Evolutionary conservation across 805 yeast species (phyloP).

Genomic region (Maudiozyma serrabonitensis): DNA sequence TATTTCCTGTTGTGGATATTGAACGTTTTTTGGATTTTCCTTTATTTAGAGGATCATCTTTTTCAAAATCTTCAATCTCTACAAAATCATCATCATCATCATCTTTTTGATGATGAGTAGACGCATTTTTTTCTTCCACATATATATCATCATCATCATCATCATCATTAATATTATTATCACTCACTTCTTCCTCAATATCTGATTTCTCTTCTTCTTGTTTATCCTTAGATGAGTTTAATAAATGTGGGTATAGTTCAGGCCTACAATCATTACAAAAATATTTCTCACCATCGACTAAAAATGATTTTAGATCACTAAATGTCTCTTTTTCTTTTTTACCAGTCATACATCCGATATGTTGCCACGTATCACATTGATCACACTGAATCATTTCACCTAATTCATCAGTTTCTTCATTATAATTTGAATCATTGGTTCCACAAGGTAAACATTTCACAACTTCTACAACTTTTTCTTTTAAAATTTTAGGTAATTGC

Average conservation of each 20-base stretch:
- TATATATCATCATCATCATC: conserved; percentile 10
- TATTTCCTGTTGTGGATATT: neutral
- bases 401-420: conserved; percentile 42
- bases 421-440: conserved; percentile 45
- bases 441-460: conserved; percentile 59
- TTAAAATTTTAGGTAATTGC: neutral
- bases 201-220: no score
- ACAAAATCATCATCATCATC: neutral
- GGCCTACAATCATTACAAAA: conserved; percentile 48
- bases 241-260: conserved; percentile 27
- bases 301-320: conserved; percentile 12
- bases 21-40: conserved; percentile 2
- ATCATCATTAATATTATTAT: conserved; percentile 8
- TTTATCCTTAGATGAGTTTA: neutral
- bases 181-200: conserved; percentile 3
- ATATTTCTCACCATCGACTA: conserved; percentile 39
- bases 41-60: neutral
- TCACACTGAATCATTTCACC: conserved; percentile 63
- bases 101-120: neutral
- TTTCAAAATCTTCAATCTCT: neutral
- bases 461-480: conserved; percentile 24
- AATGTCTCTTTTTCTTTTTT: conserved; percentile 16
- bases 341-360: conserved; percentile 47
- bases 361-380: conserved; percentile 63
- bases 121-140: conserved; percentile 9